phyloP scores from a whole-genome alignment of 1,284 basidiomycete genomes.

The Cutaneotrichosporon cavernicola region DNA sequence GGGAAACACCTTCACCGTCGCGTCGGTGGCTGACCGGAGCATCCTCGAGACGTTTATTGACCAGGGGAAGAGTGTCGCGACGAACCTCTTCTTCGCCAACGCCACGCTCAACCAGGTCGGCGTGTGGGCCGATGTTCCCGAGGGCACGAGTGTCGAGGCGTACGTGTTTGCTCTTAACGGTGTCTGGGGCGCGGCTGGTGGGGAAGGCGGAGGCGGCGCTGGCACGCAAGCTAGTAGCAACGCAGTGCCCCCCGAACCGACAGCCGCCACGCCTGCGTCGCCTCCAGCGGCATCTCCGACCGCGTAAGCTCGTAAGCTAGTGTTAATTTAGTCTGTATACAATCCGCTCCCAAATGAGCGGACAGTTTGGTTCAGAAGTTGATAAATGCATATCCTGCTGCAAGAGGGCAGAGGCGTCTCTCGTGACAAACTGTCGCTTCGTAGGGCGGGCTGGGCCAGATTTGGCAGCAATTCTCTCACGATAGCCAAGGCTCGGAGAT shows the following conservation, averaged over 20 bases:
- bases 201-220: not conserved
- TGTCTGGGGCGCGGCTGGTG: not conserved
- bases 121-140: conserved; percentile 6
- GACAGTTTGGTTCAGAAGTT: not conserved
- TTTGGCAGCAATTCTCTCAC: no score
- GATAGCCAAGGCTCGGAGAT: no score
- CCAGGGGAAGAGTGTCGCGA: conserved; percentile 13
- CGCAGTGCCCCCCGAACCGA: not conserved
- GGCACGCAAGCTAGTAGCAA: not conserved
- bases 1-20: conserved; percentile 15
- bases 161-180: conserved; percentile 2
- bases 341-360: not conserved
- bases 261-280: not conserved
- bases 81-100: conserved; percentile 9
- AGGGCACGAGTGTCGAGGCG: not conserved
- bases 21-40: conserved; percentile 41
- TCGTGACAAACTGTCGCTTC: no score
- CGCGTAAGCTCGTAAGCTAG: not conserved
- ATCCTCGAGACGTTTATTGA: conserved; percentile 48
- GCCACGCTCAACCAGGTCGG: conserved; percentile 7
- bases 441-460: no score
- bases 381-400: not conserved
- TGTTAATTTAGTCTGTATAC: not conserved
- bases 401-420: no score
- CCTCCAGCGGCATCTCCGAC: not conserved